Evolutionary conservation across 2,329 filamentous ascomycete species (phyloP).

Genomic region (Cercospora sp.): DNA sequence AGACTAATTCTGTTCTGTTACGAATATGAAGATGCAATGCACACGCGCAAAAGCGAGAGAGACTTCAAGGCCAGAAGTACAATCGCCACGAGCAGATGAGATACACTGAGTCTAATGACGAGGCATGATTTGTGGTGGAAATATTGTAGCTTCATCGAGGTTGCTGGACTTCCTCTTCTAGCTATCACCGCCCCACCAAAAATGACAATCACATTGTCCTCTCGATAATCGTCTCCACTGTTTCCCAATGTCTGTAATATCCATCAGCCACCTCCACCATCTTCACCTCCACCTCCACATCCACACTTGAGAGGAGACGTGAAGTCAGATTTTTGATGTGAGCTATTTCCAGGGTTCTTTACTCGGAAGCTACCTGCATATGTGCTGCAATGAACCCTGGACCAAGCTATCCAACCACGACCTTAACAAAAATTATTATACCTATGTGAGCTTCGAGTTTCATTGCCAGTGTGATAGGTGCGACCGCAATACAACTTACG

Average conservation of each 20-base stretch:
- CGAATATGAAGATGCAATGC: conserved; percentile 5
- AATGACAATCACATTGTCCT: not conserved
- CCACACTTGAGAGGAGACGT: not conserved
- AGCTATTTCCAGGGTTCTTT: conserved; percentile 7
- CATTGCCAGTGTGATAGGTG: not conserved
- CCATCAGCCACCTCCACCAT: not conserved
- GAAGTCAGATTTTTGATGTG: not conserved
- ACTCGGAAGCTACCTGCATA: conserved; percentile 4
- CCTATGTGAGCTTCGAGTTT: not conserved
- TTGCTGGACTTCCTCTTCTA: conserved; percentile 3
- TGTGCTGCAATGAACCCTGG: not conserved
- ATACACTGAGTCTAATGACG: conserved; percentile 2
- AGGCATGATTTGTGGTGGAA: not conserved
- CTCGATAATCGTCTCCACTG: not conserved
- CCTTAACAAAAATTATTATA: not conserved
- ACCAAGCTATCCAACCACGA: conserved; percentile 1
- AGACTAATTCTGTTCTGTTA: conserved; percentile 4
- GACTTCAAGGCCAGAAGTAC: not conserved
- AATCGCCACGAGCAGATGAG: conserved; percentile 5
- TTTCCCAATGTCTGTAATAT: not conserved
- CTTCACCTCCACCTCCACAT: not conserved
- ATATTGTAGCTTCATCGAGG: not conserved
- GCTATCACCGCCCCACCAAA: not conserved
- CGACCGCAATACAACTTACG: not conserved
- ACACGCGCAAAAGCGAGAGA: not conserved